These are phyloP conservation scores for Arctostaphylos glauca DNA, from an alignment of 148 eudicot species.

Conservation along the genomic window DNA sequence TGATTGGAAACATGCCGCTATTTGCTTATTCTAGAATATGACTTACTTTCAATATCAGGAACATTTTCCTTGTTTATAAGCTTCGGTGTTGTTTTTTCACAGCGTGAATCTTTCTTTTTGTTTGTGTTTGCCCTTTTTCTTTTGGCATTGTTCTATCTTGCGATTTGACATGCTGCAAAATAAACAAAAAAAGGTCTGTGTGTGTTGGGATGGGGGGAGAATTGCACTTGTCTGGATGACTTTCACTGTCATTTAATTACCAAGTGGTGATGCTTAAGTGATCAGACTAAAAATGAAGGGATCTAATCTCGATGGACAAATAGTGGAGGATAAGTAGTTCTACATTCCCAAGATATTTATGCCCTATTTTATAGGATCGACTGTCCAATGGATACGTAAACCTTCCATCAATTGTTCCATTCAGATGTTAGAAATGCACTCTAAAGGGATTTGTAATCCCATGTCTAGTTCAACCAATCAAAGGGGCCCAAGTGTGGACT, in stretches of 20 bases:
- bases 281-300: not conserved
- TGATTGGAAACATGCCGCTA: slow-evolving; percentile 18
- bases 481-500: not conserved
- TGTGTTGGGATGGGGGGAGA: not conserved
- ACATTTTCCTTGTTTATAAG: slow-evolving; percentile 18
- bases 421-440: not conserved
- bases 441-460: not conserved
- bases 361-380: not conserved
- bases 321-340: not conserved
- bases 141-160: not conserved
- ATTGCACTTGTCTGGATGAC: slow-evolving; percentile 17
- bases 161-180: slow-evolving; percentile 14
- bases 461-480: not conserved
- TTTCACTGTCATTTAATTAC: not conserved
- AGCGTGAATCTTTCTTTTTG: slow-evolving; percentile 22
- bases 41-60: slow-evolving; percentile 9
- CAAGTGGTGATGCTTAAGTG: too few relatives aligned
- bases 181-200: not conserved
- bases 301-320: not conserved
- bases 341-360: not conserved
- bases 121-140: slow-evolving; percentile 21
- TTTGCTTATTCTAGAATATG: slow-evolving; percentile 16
- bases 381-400: not conserved
- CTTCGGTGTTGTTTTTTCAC: slow-evolving; percentile 30
- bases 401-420: not conserved